phyloP scores from a whole-genome alignment of 2,329 filamentous ascomycete genomes.

The Hypoxylon sp. region DNA sequence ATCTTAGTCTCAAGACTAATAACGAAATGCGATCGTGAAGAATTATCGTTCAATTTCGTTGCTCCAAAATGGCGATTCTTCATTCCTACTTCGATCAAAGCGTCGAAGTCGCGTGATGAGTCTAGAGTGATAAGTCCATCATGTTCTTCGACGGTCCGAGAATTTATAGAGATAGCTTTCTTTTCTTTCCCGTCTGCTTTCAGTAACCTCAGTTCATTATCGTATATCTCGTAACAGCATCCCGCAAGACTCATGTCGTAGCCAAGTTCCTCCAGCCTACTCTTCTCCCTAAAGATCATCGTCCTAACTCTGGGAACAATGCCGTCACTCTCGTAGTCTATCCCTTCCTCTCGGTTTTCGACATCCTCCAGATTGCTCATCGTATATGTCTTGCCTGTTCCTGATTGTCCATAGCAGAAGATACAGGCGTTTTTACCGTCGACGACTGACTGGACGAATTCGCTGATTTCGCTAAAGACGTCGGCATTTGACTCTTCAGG shows the following conservation, averaged over 20 bases:
- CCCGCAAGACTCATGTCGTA: constrained; percentile 94
- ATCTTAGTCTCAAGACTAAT: constrained; percentile 85
- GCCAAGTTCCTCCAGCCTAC: constrained; percentile 85
- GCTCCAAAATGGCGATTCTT: constrained; percentile 90
- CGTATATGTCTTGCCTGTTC: constrained; percentile 95
- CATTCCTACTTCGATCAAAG: constrained; percentile 82
- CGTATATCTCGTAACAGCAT: constrained; percentile 96
- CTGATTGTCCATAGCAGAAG: constrained; percentile 97
- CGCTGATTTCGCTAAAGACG: constrained; percentile 94
- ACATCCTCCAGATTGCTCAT: constrained; percentile 72
- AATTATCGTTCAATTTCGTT: constrained; percentile 93
- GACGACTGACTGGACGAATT: constrained; percentile 94
- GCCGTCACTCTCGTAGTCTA: constrained; percentile 69
- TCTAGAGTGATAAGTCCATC: constrained; percentile 67
- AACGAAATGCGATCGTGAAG: constrained; percentile 92
- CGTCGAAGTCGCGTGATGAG: constrained; percentile 82
- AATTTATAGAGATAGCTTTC: constrained; percentile 25
- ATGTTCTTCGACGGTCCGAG: constrained; percentile 31
- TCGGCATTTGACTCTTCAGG: constrained; percentile 83
- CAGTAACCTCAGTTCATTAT: constrained; percentile 83
- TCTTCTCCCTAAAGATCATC: constrained; percentile 91
- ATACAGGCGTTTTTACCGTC: constrained; percentile 99
- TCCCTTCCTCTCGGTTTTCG: constrained; percentile 46
- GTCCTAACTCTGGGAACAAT: constrained; percentile 95
- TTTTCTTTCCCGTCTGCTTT: constrained; percentile 1